Percentiles rank a stretch among this genome's conserved stretches.
Conservation (phyloP, 2,329 filamentous ascomycete species). For the Pestalotiopsis sp. region DNA sequence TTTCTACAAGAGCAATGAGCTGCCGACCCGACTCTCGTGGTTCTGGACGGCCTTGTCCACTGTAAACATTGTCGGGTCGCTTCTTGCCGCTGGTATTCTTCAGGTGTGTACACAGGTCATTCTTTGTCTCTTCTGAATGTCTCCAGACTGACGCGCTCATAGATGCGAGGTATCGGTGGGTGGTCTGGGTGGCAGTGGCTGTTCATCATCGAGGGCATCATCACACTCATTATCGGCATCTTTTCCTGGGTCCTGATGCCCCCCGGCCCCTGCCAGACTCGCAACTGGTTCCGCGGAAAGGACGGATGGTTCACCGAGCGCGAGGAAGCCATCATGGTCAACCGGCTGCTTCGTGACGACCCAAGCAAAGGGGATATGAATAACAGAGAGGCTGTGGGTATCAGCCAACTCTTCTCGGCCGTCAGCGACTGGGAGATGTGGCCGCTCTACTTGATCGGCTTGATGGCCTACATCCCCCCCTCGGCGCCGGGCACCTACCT, state of each 20-base stretch:
- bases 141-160: neutral
- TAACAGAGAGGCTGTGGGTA: slow-evolving; percentile 57
- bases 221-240: slow-evolving; percentile 49
- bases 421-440: slow-evolving; percentile 50
- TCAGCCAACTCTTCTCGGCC: slow-evolving; percentile 48
- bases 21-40: slow-evolving; percentile 65
- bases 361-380: slow-evolving; percentile 61
- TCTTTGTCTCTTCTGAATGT: neutral
- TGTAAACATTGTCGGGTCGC: slow-evolving; percentile 52
- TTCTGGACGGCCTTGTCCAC: slow-evolving; percentile 70
- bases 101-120: slow-evolving; percentile 17
- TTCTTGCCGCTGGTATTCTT: slow-evolving; percentile 55
- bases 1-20: slow-evolving; percentile 71
- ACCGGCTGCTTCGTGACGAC: slow-evolving; percentile 58
- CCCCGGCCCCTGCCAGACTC: slow-evolving; percentile 49
- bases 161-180: slow-evolving; percentile 47
- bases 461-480: slow-evolving; percentile 54
- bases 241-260: slow-evolving; percentile 57
- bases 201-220: slow-evolving; percentile 42
- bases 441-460: slow-evolving; percentile 53
- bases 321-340: slow-evolving; percentile 62
- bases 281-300: slow-evolving; percentile 52
- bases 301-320: slow-evolving; percentile 61
- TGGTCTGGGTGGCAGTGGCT: slow-evolving; percentile 54
- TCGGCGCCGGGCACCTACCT: slow-evolving; percentile 53